phyloP scores from a whole-genome alignment of 257 asterid genomes.

The Nemophila menziesii region DNA sequence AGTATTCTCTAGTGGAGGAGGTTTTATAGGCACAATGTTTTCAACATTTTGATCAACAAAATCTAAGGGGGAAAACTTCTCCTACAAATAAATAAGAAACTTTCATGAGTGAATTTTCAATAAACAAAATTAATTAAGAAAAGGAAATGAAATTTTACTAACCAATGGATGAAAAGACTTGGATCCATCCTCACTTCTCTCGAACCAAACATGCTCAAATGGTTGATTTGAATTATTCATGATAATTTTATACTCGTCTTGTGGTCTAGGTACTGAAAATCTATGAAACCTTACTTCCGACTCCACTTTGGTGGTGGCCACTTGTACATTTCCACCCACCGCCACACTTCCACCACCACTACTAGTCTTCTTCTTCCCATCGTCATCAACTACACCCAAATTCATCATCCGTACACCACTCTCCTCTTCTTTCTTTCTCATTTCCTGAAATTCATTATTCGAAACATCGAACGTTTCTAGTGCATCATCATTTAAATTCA shows the following conservation, averaged over 20 bases:
- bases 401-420: slow-evolving; percentile 40
- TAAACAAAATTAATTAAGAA: neutral
- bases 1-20: slow-evolving; percentile 61
- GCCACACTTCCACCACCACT: slow-evolving; percentile 19
- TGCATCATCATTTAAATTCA: slow-evolving; percentile 54
- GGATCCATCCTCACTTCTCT: slow-evolving; percentile 69
- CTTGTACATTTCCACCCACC: slow-evolving; percentile 31
- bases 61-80: slow-evolving; percentile 45
- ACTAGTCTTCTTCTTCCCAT: slow-evolving; percentile 35
- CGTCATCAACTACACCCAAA: slow-evolving; percentile 16
- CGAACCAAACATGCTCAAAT: slow-evolving; percentile 84
- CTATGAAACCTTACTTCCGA: slow-evolving; percentile 77
- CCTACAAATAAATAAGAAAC: slow-evolving; percentile 62
- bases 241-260: slow-evolving; percentile 68
- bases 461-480: slow-evolving; percentile 61
- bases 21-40: slow-evolving; percentile 36
- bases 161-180: slow-evolving; percentile 75
- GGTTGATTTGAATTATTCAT: slow-evolving; percentile 78
- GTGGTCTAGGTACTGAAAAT: slow-evolving; percentile 55
- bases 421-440: slow-evolving; percentile 49
- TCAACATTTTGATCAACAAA: slow-evolving; percentile 46
- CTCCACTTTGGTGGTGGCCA: slow-evolving; percentile 50
- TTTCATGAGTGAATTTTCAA: slow-evolving; percentile 3
- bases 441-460: slow-evolving; percentile 46
- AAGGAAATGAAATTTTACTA: slow-evolving; percentile 12